phyloP scores from a whole-genome alignment of 768 basidiomycete species.

The Auricularia cornea region DNA sequence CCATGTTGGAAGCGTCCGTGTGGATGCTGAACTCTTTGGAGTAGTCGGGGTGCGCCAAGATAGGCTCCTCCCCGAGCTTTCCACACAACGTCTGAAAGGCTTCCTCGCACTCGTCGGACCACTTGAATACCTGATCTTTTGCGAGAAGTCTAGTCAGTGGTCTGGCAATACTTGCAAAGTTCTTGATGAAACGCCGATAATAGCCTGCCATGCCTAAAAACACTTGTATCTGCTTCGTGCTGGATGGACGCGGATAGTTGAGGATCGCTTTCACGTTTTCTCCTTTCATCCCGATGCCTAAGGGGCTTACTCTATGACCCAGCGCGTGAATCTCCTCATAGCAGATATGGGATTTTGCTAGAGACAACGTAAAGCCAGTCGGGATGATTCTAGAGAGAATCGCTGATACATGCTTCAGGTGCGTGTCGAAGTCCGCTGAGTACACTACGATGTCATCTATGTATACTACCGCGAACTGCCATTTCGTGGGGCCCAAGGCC shows the following conservation, averaged over 20 bases:
- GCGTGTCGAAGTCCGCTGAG: slow-evolving; percentile 6
- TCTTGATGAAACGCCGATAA: slow-evolving; percentile 26
- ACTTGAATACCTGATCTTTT: slow-evolving; percentile 9
- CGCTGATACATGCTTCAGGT: slow-evolving; percentile 34
- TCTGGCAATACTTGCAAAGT: slow-evolving; percentile 23
- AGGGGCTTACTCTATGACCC: slow-evolving; percentile 23
- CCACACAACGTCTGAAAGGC: slow-evolving; percentile 11
- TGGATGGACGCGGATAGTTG: slow-evolving; percentile 16
- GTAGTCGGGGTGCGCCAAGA: no score
- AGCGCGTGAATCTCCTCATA: slow-evolving; percentile 27
- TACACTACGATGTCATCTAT: slow-evolving; percentile 11
- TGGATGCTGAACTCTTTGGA: no score
- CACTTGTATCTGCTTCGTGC: slow-evolving; percentile 21
- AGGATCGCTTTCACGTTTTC: slow-evolving; percentile 30
- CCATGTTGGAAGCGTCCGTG: no score
- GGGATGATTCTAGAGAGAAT: slow-evolving; percentile 13
- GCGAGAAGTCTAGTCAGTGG: slow-evolving; percentile 27
- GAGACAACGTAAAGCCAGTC: slow-evolving; percentile 24
- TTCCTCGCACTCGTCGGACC: no score
- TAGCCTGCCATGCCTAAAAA: slow-evolving; percentile 33
- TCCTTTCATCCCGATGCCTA: slow-evolving; percentile 29
- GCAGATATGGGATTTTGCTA: slow-evolving; percentile 26
- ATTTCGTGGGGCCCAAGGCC: background rate
- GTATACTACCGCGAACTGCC: slow-evolving; percentile 9
- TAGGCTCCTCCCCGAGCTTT: slow-evolving; percentile 10